phyloP scores from a whole-genome alignment of 1,284 basidiomycete species.

The Ceratobasidium sp. region DNA sequence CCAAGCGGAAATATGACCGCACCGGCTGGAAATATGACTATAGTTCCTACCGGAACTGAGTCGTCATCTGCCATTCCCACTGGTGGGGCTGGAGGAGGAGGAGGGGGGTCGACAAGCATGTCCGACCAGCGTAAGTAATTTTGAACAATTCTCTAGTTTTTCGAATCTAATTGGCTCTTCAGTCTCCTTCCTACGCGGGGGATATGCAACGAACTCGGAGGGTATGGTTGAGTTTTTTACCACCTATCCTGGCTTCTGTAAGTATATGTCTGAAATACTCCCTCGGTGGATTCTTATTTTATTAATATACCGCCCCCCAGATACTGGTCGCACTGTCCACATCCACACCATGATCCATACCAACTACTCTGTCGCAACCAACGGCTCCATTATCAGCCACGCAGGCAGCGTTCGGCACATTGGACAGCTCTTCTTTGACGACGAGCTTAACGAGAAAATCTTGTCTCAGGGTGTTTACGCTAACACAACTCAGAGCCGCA shows the following conservation, averaged over 20 bases:
- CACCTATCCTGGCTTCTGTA: conserved; percentile 70
- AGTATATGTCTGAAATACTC: too few species aligned
- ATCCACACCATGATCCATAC: conserved; percentile 48
- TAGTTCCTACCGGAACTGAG: background rate
- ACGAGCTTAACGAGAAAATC: conserved; percentile 58
- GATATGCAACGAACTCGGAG: conserved; percentile 68
- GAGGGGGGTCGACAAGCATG: conserved; percentile 29
- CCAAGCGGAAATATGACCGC: background rate
- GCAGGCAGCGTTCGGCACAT: conserved; percentile 58
- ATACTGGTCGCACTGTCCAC: conserved; percentile 55
- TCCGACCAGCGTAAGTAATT: conserved; percentile 44
- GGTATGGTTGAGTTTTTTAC: conserved; percentile 72
- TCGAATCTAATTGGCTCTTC: background rate
- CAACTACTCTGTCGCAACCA: conserved; percentile 45
- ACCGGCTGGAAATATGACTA: background rate
- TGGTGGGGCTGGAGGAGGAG: conserved; percentile 7
- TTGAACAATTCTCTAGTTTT: background rate
- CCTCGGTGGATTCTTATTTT: too few species aligned
- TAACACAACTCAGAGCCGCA: conserved; percentile 45
- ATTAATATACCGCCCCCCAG: conserved; percentile 53
- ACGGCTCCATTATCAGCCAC: conserved; percentile 50
- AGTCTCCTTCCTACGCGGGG: conserved; percentile 65
- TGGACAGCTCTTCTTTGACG: conserved; percentile 71
- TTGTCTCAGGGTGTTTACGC: conserved; percentile 45
- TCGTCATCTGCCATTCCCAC: conserved; percentile 1